Evolutionary conservation across 345 rosid genomes (phyloP), one percentile per base, ranked within the genome.

Genomic region (Eutrema yunnanense): DNA sequence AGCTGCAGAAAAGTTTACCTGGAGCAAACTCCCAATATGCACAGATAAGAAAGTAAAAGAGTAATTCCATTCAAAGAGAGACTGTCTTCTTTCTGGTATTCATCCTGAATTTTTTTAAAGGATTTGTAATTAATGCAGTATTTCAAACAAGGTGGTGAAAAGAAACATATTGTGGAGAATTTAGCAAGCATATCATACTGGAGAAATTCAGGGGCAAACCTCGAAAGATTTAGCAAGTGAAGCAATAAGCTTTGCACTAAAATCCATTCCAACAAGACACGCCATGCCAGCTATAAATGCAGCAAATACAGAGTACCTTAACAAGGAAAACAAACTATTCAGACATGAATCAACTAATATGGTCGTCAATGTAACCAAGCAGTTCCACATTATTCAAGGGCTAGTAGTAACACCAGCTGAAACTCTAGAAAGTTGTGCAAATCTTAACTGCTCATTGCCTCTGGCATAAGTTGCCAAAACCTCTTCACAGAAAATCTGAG

Each of bases 211-310:
- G n/a, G 49, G 52, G 11, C 71, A 64, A 48, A 92, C 99, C 97
- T 89, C 90, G 49, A 92, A 88, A 70, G 80, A 63, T 77, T 82
- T 84, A 68, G 97, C 97, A 50, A 89, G 89, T 62, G 84, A 83
- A 66, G 92, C 89, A 81, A 89, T 41, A 77, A 95, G 81, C 82
- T 89, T 90, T 78, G 99, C 96, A 67, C 93, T 82, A 74, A 95
- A 95, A 72, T 92, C 96, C 74, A 83, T 79, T 26, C 99, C 99
- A 69, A 89, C 93, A 16, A 72, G 79, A 79, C 90, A 88, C 58
- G 96, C 87, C 89, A 89, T 83, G 71, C 96, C 99, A 38, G 97
- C 97, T 75, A 92, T 84, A 79, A 90, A 95, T 47, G 99, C 84
- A 42, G 93, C 95, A 87, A 89, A 89, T 75, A 86, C 83, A 61